Evolutionary conservation across 2,329 filamentous ascomycete genomes (phyloP).

Genomic region (Exophiala spinifera): DNA sequence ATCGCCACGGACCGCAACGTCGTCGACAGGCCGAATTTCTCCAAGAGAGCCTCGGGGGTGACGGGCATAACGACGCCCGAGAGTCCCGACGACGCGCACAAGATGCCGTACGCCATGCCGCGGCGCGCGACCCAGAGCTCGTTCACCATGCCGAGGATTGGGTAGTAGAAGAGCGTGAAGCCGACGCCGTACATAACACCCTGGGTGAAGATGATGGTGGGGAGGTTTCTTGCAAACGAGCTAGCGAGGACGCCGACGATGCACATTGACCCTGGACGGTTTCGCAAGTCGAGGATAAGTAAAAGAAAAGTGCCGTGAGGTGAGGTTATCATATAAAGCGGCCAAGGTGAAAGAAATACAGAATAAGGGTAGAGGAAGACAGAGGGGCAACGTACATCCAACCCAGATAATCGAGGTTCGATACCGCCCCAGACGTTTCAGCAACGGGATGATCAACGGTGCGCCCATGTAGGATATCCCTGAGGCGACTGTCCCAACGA

Average conservation of each 20-base stretch:
- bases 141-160: conserved; percentile 42
- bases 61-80: conserved; percentile 48
- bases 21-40: conserved; percentile 41
- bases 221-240: conserved; percentile 36
- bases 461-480: conserved; percentile 28
- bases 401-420: conserved; percentile 38
- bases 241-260: conserved; percentile 37
- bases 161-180: conserved; percentile 39
- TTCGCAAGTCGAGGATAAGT: not conserved
- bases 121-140: conserved; percentile 40
- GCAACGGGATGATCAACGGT: conserved; percentile 33
- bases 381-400: conserved; percentile 29
- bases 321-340: no score
- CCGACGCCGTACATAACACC: conserved; percentile 42
- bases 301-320: no score
- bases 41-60: conserved; percentile 43
- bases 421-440: conserved; percentile 36
- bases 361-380: no score
- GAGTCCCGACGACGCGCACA: conserved; percentile 38
- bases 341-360: no score
- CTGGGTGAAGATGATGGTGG: conserved; percentile 41
- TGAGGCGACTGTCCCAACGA: conserved; percentile 35
- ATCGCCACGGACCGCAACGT: conserved; percentile 46
- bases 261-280: conserved; percentile 36
- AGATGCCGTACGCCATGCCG: conserved; percentile 33